Evolutionary conservation across 2,329 filamentous ascomycete genomes (phyloP), one percentile per base, ranked within the genome.

Genomic region (Talaromyces sp.): DNA sequence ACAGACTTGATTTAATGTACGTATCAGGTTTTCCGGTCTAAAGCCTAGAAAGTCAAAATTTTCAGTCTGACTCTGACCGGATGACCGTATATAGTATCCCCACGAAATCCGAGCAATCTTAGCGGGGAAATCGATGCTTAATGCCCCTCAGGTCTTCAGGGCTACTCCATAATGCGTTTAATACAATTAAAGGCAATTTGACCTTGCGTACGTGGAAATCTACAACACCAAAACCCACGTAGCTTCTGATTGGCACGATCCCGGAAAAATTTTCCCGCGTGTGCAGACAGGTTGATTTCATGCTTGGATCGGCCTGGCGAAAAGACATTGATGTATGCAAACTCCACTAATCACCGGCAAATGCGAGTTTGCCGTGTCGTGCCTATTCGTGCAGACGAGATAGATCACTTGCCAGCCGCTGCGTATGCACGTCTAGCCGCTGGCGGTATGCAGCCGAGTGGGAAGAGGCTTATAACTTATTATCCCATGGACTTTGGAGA

Each of bases 11-110:
- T n/a, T n/a, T n/a, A 50, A 5, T 25, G 31, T 37, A 51, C 48
- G 10, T 51, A 51, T 51, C 31, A 52, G 22, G 37, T 52, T 52
- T 52, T 25, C 35, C 48, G 48, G 48, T 37, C 48, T n/a, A 7
- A 33, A 37, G 15, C 19, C 11, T 39, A 5, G 10, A 15, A 25
- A 39, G 21, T 37, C 35, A 17, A 19, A 28, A 17, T 48, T 48
- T 21, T 21, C n/a, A 21, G 45, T 7, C n/a, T 33, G 25, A 22
- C 31, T 7, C n/a, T 33, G 25, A 22, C 31, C 43, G 25, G 43
- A 33, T 33, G 17, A 33, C 28, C 19, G 45, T 33, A 21, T 21
- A 31, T 3, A 9, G 43, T 33, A 46, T 13, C 25, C 22, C 43
- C 25, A 25, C 43, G 15, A 11, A 22, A 21, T 19, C 21, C 19